These are phyloP conservation scores for Meredithiella fracta DNA, from an alignment of 2,329 filamentous ascomycete species.

Conservation along the genomic window DNA sequence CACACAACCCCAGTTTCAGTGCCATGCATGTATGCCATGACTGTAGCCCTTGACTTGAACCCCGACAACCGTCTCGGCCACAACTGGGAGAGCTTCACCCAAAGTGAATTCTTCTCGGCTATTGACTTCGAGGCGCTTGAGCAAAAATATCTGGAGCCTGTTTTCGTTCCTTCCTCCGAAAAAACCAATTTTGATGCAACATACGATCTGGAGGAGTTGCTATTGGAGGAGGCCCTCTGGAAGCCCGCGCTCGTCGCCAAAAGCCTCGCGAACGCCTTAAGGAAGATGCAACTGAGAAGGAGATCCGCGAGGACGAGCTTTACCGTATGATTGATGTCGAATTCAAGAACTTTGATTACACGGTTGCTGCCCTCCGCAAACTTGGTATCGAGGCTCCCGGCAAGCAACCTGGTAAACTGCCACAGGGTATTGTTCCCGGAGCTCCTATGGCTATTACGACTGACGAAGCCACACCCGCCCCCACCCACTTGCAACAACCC, in stretches of 20 bases:
- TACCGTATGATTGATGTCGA: slow-evolving; percentile 88
- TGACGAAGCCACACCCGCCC: slow-evolving; percentile 30
- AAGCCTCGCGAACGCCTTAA: slow-evolving; percentile 85
- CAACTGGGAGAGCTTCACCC: slow-evolving; percentile 68
- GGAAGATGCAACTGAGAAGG: slow-evolving; percentile 85
- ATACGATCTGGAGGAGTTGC: slow-evolving; percentile 84
- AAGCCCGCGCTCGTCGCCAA: slow-evolving; percentile 80
- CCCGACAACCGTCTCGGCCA: slow-evolving; percentile 68
- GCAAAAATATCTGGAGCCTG: slow-evolving; percentile 71
- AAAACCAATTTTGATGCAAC: slow-evolving; percentile 99
- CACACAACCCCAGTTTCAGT: slow-evolving; percentile 83
- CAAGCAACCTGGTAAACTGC: background rate
- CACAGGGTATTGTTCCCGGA: background rate
- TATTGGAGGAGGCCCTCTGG: slow-evolving; percentile 85
- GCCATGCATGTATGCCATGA: slow-evolving; percentile 76
- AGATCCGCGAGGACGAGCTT: slow-evolving; percentile 85
- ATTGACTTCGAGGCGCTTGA: slow-evolving; percentile 77
- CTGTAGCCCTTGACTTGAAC: slow-evolving; percentile 65
- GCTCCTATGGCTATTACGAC: slow-evolving; percentile 29
- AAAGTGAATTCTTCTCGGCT: slow-evolving; percentile 74
- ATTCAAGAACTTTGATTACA: slow-evolving; percentile 94
- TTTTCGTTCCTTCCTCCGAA: slow-evolving; percentile 85
- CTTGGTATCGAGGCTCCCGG: slow-evolving; percentile 9
- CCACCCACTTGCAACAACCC: slow-evolving; percentile 16
- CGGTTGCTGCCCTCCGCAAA: slow-evolving; percentile 43